Evolutionary conservation across 2,329 filamentous ascomycete species (phyloP), one percentile per base, ranked within the genome.

Genomic region (Ceratocystis albifundus): DNA sequence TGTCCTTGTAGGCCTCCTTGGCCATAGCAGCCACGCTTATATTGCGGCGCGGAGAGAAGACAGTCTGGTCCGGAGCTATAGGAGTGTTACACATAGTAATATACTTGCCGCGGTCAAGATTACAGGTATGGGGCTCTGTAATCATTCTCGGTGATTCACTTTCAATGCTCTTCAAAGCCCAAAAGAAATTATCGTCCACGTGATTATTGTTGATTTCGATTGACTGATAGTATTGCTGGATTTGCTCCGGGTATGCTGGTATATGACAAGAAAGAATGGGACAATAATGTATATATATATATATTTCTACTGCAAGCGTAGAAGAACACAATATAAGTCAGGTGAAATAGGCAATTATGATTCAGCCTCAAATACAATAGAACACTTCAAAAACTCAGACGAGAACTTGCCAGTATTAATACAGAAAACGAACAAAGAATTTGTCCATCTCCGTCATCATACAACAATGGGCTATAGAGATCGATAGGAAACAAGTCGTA

Each of bases 1-100:
- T n/a, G 17, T 67, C 61, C 17, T 61, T 53, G 55, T 66, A 66
- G 10, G 30, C 20, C 44, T 53, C 57, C 28, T 61, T 61, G 8
- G 57, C 64, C 36, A 45, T 48, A 25, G 32, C n/a, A 17, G 53
- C 12, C 3, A 30, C 25, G 50, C 55, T 66, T 28, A 46, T n/a
- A 15, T 59, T 59, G 20, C 4, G 20, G 4, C 50, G 30, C 5
- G 65, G 55, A 64, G 50, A 20, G 20, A 41, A 64, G 17, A 1
- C 25, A 4, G 28, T 25, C 46, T 64, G 62, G 46, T 55, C 46
- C 30, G 25, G 4, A 5, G 32, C 17, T 25, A 10, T n/a, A 0
- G 45, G 45, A 10, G 45, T 64, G 28, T 64, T 36, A 20, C 41
- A 55, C 20, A 25, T 20, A 3, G 50, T 15, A 17, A 55, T 17